A percentile compares a stretch with the other conserved stretches of the same genome.
Conservation (phyloP, 164 flowering plant species). For the Magnolia sinica region DNA sequence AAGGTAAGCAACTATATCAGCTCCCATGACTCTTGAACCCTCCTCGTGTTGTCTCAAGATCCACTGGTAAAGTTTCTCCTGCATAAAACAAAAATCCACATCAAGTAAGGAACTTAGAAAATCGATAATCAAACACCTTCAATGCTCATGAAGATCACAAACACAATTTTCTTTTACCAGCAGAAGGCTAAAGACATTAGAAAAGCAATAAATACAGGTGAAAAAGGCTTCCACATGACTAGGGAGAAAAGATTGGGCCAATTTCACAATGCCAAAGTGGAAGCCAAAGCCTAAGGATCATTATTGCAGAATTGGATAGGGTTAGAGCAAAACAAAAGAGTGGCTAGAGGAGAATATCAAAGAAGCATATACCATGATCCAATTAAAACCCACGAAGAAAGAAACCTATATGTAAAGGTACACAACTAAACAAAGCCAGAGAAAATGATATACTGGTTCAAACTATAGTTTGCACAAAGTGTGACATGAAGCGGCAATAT, state of each 20-base stretch:
- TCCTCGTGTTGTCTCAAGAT: conserved; percentile 72
- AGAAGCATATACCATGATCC: too few species aligned
- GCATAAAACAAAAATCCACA: conserved; percentile 10
- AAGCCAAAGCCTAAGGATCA: too few species aligned
- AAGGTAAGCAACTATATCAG: conserved; percentile 56
- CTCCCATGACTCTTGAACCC: conserved; percentile 59
- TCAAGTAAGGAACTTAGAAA: not conserved
- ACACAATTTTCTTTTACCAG: not conserved
- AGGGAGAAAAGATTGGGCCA: not conserved
- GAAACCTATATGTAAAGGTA: too few species aligned
- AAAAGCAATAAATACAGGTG: not conserved
- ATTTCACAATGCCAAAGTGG: too few species aligned
- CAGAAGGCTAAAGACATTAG: not conserved
- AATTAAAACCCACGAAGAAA: too few species aligned
- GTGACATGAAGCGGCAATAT: too few species aligned
- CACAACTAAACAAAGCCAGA: too few species aligned
- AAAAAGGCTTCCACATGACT: not conserved
- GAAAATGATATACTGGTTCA: too few species aligned
- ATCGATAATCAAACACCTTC: not conserved
- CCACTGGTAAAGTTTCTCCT: conserved; percentile 92
- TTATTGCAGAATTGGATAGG: too few species aligned
- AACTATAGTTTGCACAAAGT: too few species aligned
- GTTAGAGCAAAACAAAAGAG: too few species aligned
- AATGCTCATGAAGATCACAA: not conserved
- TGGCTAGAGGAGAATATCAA: too few species aligned